Evolutionary conservation across 331 rosid genomes (phyloP), one percentile per base, ranked within the genome.

Genomic region (Acacia concinna): DNA sequence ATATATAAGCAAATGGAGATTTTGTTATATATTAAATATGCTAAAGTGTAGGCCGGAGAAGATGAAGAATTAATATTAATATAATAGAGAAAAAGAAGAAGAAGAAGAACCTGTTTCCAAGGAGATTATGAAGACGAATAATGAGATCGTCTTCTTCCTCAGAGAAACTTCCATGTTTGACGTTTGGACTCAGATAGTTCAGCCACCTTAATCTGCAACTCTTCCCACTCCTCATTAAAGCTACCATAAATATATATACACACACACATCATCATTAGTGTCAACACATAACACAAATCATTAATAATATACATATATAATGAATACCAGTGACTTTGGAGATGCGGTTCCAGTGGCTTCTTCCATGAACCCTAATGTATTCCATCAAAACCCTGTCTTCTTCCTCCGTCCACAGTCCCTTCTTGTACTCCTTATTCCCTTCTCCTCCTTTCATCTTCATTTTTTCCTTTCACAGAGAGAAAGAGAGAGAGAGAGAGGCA

Each of bases 171-270:
- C 78, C 85, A 5, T 75, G 84, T 52, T 81, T 84, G 9, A 84
- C 77, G 15, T 38, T 23, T 28, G 87, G 87, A 27, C 82, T 84
- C 23, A 84, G 85, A 67, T 73, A 47, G 79, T 84, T 81, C 8
- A 84, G 10, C 87, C 87, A 84, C 54, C 87, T 84, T 75, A 73
- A 74, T 54, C 87, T 84, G 66, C 85, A 84, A 75, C 85, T 77
- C 73, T 71, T 80, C 44, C 82, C 80, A 20, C 17, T 44, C 80
- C 82, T 78, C 62, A 68, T 72, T 40, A 84, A 74, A 18, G 74
- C 84, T 81, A 67, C 47, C 14, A 46, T 46, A 46, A 14, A 46
- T 15, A 44, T 27, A 56, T 56, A 3, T 2, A 8, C 9, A n/a
- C n/a, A n/a, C n/a, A n/a, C n/a, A n/a, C n/a, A n/a, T n/a, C n/a